These are phyloP conservation scores for Coniochaeta sp. DNA, from an alignment of 2,329 filamentous ascomycete genomes.

Conservation along the genomic window DNA sequence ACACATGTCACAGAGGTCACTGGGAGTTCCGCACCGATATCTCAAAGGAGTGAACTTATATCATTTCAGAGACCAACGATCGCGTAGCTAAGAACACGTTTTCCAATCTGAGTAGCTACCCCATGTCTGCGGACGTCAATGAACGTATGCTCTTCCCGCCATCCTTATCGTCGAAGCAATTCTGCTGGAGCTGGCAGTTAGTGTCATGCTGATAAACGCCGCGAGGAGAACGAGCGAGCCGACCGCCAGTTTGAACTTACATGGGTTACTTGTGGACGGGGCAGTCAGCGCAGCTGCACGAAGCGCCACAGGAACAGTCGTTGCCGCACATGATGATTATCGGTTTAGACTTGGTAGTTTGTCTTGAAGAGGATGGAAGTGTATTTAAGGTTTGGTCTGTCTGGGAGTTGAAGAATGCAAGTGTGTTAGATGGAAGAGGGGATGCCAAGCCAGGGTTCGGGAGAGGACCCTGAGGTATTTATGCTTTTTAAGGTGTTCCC, in stretches of 20 bases:
- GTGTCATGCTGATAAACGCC: too few relatives aligned
- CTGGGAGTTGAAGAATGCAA: not conserved
- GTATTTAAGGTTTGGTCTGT: not conserved
- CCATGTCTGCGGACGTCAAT: too few relatives aligned
- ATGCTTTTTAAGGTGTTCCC: not conserved
- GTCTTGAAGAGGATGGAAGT: not conserved
- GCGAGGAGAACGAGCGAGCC: too few relatives aligned
- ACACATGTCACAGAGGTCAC: too few relatives aligned
- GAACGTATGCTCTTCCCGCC: too few relatives aligned
- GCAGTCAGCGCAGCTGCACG: slow-evolving; percentile 1
- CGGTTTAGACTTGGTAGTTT: not conserved
- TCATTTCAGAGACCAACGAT: too few relatives aligned
- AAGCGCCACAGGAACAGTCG: slow-evolving; percentile 1
- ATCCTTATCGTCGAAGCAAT: too few relatives aligned
- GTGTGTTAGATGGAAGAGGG: not conserved
- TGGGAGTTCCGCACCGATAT: too few relatives aligned
- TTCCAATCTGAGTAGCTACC: too few relatives aligned
- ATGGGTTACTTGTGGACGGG: slow-evolving; percentile 3
- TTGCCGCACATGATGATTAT: slow-evolving; percentile 3
- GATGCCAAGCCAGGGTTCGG: not conserved
- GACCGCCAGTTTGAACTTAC: not conserved
- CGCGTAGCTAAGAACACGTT: too few relatives aligned
- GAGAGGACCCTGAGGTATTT: slow-evolving; percentile 3
- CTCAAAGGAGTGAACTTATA: too few relatives aligned
- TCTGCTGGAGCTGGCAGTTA: too few relatives aligned